These are phyloP conservation scores for Deinandra increscens DNA, from an alignment of 129 eudicot species.

Conservation along the genomic window DNA sequence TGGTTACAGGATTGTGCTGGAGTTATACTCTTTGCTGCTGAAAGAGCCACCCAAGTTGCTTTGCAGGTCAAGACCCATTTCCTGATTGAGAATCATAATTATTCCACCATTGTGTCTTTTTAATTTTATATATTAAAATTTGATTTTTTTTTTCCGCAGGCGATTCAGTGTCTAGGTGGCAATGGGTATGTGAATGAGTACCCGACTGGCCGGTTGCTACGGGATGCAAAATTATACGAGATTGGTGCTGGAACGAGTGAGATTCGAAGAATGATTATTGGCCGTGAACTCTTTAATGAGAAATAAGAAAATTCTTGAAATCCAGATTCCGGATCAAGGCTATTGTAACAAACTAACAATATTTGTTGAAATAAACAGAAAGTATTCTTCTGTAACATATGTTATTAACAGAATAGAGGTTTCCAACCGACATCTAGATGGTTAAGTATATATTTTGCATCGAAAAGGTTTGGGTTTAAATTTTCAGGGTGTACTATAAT, in stretches of 20 bases:
- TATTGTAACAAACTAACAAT: too few species aligned
- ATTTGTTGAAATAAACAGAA: too few species aligned
- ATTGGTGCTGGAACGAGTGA: constrained; percentile 98
- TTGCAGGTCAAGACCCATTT: constrained; percentile 22
- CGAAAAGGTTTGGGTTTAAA: too few species aligned
- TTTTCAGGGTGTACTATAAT: too few species aligned
- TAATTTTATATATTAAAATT: neutral
- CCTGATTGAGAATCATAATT: too few species aligned
- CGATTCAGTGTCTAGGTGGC: constrained; percentile 93
- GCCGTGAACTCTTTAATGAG: constrained; percentile 70
- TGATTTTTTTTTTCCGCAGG: constrained; percentile 51
- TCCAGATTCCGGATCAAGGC: too few species aligned
- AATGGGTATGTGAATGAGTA: constrained; percentile 91
- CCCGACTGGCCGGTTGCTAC: constrained; percentile 83
- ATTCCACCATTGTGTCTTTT: neutral
- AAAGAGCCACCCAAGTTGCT: constrained; percentile 98
- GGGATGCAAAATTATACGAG: constrained; percentile 90
- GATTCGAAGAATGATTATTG: constrained; percentile 75
- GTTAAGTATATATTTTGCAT: too few species aligned
- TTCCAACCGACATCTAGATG: too few species aligned
- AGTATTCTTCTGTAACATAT: too few species aligned
- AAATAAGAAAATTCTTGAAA: constrained; percentile 32
- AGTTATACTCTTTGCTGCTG: constrained; percentile 80
- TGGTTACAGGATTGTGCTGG: constrained; percentile 83
- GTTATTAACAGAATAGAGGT: too few species aligned